Base-by-base conservation (phyloP, 352 stramenopile genomes). In the Globisporangium uncinulatum region DNA sequence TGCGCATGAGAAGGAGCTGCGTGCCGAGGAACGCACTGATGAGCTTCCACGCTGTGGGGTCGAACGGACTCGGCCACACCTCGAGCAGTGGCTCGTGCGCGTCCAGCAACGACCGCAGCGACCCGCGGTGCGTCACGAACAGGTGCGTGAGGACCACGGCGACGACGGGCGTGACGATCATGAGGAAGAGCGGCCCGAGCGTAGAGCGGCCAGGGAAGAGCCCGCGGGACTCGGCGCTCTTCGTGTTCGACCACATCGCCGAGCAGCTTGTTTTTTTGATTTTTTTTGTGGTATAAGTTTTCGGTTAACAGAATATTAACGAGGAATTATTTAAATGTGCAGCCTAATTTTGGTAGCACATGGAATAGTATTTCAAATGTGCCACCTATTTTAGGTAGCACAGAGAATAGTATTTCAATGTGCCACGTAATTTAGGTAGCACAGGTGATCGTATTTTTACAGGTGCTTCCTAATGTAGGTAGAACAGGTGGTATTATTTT, bases 1-100 rank as follows among this genome's bases (percentile, higher is more conserved):
- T 52, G 54, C 82, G 82, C 82, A 98, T 97, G 54, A 98, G 79
- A 24, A 86, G 48, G 20, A 98, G 72, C 69, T 98, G 87, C 34
- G 95, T 83, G 36, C 56, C 73, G 76, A 97, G 95, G 73, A 95
- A 95, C 47, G 44, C 58, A 8, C 75, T 70, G 63, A 98, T 97
- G 65, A 96, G 76, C 62, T 94, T 94, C 92, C 89, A 97, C 4
- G 87, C 86, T 8, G 73, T 71, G 14, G 77, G 70, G 57, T 97
- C 81, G 56, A 91, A 95, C 10, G 86, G 82, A 44, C 67, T 87
- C 36, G 86, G 89, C 76, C 83, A 95, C 47, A 97, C 88, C 20
- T 85, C 69, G 10, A 60, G 49, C 17, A 97, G 66, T 57, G 69
- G 85, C 51, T 86, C 73, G 45, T 53, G 52, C 6, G 75, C 58